Evolutionary conservation across 2,329 filamentous ascomycete genomes (phyloP).

Genomic region (Arthrinium puccinioides): DNA sequence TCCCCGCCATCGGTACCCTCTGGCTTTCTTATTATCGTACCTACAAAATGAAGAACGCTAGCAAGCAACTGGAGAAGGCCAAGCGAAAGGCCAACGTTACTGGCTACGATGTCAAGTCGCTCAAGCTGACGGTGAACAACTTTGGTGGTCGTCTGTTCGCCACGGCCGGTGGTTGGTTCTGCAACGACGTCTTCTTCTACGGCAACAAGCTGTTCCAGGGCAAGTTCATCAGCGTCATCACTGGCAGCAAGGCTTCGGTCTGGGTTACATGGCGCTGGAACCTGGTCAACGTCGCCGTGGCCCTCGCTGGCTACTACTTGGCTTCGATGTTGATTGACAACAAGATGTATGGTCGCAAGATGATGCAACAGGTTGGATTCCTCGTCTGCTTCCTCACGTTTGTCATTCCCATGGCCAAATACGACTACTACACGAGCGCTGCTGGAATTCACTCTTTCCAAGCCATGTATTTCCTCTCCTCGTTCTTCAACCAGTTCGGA

Average conservation of each 20-base stretch:
- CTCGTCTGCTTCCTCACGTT: slow-evolving; percentile 90
- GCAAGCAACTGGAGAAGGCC: slow-evolving; percentile 70
- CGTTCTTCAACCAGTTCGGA: slow-evolving; percentile 98
- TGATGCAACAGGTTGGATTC: slow-evolving; percentile 95
- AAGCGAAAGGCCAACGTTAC: slow-evolving; percentile 86
- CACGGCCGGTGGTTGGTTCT: slow-evolving; percentile 86
- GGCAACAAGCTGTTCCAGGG: slow-evolving; percentile 97
- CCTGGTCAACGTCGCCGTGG: slow-evolving; percentile 82
- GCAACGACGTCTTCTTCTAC: slow-evolving; percentile 98
- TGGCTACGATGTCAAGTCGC: slow-evolving; percentile 82
- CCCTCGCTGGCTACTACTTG: slow-evolving; percentile 80
- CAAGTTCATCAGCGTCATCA: slow-evolving; percentile 81
- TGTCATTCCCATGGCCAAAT: slow-evolving; percentile 83
- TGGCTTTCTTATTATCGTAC: slow-evolving; percentile 96
- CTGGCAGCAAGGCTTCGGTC: slow-evolving; percentile 59
- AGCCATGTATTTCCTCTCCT: slow-evolving; percentile 95
- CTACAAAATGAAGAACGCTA: slow-evolving; percentile 87
- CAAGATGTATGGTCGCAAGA: slow-evolving; percentile 93
- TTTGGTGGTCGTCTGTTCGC: slow-evolving; percentile 84
- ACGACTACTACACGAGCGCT: slow-evolving; percentile 68
- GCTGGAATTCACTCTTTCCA: slow-evolving; percentile 82
- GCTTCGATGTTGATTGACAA: slow-evolving; percentile 88
- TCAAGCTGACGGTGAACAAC: slow-evolving; percentile 69
- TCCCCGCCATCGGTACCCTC: slow-evolving; percentile 82
- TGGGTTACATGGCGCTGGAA: slow-evolving; percentile 91